Evolutionary conservation across 345 rosid genomes (phyloP), one percentile per base, ranked within the genome.

Genomic region (Melaleuca quinquenervia): DNA sequence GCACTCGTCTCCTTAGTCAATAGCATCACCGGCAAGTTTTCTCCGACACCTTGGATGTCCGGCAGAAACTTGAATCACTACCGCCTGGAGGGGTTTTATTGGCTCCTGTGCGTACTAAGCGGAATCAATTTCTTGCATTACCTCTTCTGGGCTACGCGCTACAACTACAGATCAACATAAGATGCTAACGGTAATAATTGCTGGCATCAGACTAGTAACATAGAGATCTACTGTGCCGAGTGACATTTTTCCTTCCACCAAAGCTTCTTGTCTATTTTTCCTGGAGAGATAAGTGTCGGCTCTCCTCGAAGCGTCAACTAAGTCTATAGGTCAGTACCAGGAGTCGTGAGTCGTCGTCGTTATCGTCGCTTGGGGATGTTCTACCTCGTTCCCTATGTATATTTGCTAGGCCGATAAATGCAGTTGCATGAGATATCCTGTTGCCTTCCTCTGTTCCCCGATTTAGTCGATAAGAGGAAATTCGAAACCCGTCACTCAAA

Each of bases 71-170:
- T 96, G 90, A 96, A 96, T 84, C 92, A 95, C 85, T 94, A 93
- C 88, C 95, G 85, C 85, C 95, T 95, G n/a, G 99, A 96, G 85
- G 87, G 93, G 54, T 94, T 95, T 56, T 95, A 95, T 89, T 94
- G 98, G 99, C 87, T 95, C 87, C 92, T 96, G 97, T 93, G 98
- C 91, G 82, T 90, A 80, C 92, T 96, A 32, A 92, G 94, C 85
- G 94, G 92, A 49, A 27, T 94, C 7, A 96, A 96, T 78, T 94
- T 93, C 93, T 85, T 95, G 89, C 94, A 92, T 84, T 97, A 94
- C 89, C 93, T 97, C 83, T 95, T 92, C 92, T 97, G 98, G 98
- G 95, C 97, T 52, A 87, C 75, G 27, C 95, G 94, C 84, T 96
- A 96, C 88, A 91, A 82, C 85, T 94, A 95, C 83, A 89, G 90